Conservation (phyloP, 2,329 filamentous ascomycete genomes). For the Ophiostoma ips region DNA sequence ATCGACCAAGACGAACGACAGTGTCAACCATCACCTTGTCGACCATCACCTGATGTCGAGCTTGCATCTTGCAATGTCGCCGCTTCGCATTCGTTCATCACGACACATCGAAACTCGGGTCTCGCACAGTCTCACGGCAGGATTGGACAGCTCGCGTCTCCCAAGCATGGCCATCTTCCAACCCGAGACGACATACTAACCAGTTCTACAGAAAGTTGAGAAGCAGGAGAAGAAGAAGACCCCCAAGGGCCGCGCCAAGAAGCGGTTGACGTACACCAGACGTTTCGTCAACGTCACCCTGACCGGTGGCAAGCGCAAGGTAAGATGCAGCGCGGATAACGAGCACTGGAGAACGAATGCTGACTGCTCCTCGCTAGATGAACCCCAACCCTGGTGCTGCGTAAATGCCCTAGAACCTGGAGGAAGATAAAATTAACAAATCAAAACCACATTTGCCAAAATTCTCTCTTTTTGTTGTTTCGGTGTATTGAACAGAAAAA, state of each 20-base stretch:
- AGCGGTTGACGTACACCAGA: slow-evolving; percentile 91
- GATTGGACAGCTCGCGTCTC: background rate
- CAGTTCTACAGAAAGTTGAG: slow-evolving; percentile 32
- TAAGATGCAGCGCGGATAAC: slow-evolving; percentile 22
- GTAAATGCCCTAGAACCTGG: slow-evolving; percentile 1
- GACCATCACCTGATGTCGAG: too few relatives aligned
- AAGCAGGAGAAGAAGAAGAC: slow-evolving; percentile 92
- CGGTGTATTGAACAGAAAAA: background rate
- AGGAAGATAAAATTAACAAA: background rate
- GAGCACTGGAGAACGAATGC: background rate
- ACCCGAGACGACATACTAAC: slow-evolving; percentile 1
- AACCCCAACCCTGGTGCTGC: slow-evolving; percentile 3
- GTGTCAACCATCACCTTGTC: too few relatives aligned
- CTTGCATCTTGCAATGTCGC: too few relatives aligned
- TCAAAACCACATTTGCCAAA: background rate
- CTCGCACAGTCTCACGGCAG: background rate
- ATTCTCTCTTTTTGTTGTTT: background rate
- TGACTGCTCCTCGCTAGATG: slow-evolving; percentile 3
- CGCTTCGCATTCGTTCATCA: too few relatives aligned
- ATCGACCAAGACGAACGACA: too few relatives aligned
- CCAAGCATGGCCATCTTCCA: background rate
- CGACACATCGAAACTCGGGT: too few relatives aligned
- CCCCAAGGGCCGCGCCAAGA: slow-evolving; percentile 90
- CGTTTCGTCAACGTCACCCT: slow-evolving; percentile 97
- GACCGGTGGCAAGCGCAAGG: slow-evolving; percentile 91